A percentile compares a stretch with the other conserved stretches of the same genome.
These are phyloP conservation scores for Cercospora berteroae DNA, from an alignment of 2,329 filamentous ascomycete species.

Conservation along the genomic window DNA sequence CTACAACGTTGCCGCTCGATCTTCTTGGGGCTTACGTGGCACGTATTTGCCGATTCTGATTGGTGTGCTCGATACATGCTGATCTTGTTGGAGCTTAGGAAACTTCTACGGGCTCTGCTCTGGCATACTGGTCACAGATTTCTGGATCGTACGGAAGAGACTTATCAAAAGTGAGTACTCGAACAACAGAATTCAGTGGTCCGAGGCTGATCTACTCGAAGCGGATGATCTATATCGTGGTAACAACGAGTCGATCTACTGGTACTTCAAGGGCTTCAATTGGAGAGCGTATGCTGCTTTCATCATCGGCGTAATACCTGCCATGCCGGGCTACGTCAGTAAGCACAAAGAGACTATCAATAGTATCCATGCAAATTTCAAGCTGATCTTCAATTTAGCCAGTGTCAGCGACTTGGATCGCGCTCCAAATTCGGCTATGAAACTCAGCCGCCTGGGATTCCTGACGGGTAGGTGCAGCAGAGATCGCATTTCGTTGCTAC, in stretches of 20 bases:
- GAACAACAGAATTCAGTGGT: too few species aligned
- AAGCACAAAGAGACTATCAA: not conserved
- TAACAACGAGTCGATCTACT: slow-evolving; percentile 28
- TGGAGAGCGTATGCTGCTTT: slow-evolving; percentile 31
- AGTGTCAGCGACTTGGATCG: slow-evolving; percentile 10
- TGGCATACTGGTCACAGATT: slow-evolving; percentile 32
- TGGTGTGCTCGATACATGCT: too few species aligned
- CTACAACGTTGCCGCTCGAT: slow-evolving; percentile 19
- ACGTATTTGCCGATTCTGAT: slow-evolving; percentile 18
- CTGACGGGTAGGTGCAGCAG: slow-evolving; percentile 10
- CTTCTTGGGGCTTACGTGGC: slow-evolving; percentile 16
- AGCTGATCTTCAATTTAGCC: not conserved
- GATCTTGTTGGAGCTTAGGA: slow-evolving; percentile 20
- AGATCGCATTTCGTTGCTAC: too few species aligned
- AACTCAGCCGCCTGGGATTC: slow-evolving; percentile 16
- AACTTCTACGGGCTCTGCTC: slow-evolving; percentile 34
- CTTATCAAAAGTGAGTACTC: slow-evolving; percentile 26
- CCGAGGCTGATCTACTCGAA: too few species aligned
- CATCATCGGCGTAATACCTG: slow-evolving; percentile 21
- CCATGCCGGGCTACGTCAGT: slow-evolving; percentile 21
- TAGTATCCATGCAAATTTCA: too few species aligned
- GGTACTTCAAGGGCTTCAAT: slow-evolving; percentile 31
- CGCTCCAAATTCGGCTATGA: slow-evolving; percentile 17
- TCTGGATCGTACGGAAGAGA: slow-evolving; percentile 30
- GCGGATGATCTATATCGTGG: slow-evolving; percentile 32